Evolutionary conservation across 495 filamentous ascomycete species (phyloP).

Genomic region (Neurospora intermedia): DNA sequence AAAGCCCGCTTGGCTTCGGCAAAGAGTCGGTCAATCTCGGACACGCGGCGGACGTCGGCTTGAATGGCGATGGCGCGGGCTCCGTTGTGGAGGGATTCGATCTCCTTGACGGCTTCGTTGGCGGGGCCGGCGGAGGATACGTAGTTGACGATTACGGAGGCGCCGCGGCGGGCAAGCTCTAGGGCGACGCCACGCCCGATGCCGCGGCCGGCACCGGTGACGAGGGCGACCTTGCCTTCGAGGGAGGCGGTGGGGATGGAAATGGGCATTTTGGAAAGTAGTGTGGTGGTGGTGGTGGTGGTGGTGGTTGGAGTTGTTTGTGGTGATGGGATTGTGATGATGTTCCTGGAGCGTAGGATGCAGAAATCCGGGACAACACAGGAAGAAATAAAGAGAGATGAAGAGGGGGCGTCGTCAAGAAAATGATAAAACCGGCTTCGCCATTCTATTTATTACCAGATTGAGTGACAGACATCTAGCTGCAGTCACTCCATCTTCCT

Average conservation of each 20-base stretch:
- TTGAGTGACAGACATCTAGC: not conserved
- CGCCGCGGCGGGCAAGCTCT: slow-evolving; percentile 62
- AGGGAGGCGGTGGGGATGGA: slow-evolving; percentile 30
- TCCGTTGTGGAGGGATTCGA: slow-evolving; percentile 30
- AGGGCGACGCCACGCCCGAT: slow-evolving; percentile 68
- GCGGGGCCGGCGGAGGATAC: slow-evolving; percentile 50
- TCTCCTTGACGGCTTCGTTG: slow-evolving; percentile 47
- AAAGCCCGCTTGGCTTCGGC: slow-evolving; percentile 50
- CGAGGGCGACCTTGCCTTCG: slow-evolving; percentile 59
- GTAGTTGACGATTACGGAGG: slow-evolving; percentile 71
- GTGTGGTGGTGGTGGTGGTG: not conserved
- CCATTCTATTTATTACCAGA: not conserved
- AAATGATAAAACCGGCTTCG: not conserved
- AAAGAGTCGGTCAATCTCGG: slow-evolving; percentile 56
- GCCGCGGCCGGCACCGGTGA: slow-evolving; percentile 63
- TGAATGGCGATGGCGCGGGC: slow-evolving; percentile 57
- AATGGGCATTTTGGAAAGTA: slow-evolving; percentile 24
- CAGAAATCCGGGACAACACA: not conserved
- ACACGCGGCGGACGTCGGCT: slow-evolving; percentile 60
- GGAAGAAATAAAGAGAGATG: not conserved
- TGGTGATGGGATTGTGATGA: not conserved
- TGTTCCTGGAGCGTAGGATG: not conserved
- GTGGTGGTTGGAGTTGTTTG: not conserved
- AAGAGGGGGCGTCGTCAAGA: not conserved
- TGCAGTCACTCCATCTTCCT: not conserved